Conservation (phyloP, 257 asterid genomes). For the Solanum raphanifolium region DNA sequence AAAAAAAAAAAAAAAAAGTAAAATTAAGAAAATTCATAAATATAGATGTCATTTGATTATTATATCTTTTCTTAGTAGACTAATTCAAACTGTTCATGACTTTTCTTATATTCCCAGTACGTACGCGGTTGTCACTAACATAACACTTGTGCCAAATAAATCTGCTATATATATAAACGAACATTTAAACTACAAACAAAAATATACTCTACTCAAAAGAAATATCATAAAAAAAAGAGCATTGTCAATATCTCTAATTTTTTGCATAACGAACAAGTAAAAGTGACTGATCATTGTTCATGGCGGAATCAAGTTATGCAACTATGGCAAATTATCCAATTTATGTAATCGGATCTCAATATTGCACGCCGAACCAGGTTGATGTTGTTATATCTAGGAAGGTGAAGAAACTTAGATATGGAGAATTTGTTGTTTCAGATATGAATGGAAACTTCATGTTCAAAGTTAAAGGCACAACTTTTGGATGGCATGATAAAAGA, state of each 20-base stretch:
- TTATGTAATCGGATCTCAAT: conserved; percentile 17
- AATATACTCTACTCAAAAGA: background rate
- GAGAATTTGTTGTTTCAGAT: conserved; percentile 11
- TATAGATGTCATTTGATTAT: too few relatives aligned
- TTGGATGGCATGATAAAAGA: background rate
- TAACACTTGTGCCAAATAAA: background rate
- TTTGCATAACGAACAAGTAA: background rate
- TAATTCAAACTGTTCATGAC: background rate
- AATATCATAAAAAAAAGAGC: background rate
- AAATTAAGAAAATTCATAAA: too few relatives aligned
- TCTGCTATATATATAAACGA: background rate
- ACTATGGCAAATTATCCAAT: background rate
- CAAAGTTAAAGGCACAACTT: conserved; percentile 5
- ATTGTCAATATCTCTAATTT: background rate
- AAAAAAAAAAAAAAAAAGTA: too few relatives aligned
- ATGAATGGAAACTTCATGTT: conserved; percentile 18
- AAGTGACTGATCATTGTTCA: background rate
- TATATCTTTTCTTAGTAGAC: background rate
- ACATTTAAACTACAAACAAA: background rate
- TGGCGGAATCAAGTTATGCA: background rate
- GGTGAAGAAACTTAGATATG: background rate
- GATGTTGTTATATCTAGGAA: conserved; percentile 14
- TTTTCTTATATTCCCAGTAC: too few relatives aligned
- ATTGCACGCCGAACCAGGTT: conserved; percentile 9
- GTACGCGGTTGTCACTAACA: background rate